Conservation (phyloP, 495 filamentous ascomycete species). For the Tuber umbilicatum region DNA sequence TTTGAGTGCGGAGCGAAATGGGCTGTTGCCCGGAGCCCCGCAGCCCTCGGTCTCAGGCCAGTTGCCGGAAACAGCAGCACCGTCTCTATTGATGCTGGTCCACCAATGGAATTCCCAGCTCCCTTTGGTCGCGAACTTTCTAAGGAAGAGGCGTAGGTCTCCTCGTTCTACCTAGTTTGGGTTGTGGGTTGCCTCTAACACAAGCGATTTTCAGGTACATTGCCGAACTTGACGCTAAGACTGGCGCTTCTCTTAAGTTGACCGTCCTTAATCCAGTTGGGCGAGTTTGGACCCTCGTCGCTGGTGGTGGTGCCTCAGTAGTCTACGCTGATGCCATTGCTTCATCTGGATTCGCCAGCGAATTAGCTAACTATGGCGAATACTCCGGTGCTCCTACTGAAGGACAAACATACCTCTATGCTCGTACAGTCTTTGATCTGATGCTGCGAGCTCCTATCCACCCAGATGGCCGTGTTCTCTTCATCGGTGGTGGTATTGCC, state of each 20-base stretch:
- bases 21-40: slow-evolving; percentile 85
- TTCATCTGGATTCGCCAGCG: slow-evolving; percentile 85
- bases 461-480: slow-evolving; percentile 92
- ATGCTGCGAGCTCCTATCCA: slow-evolving; percentile 87
- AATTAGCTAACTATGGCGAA: slow-evolving; percentile 99
- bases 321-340: slow-evolving; percentile 99
- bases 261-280: slow-evolving; percentile 88
- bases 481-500: slow-evolving; percentile 99
- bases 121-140: slow-evolving; percentile 96
- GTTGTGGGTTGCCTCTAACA: slow-evolving; percentile 12
- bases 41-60: slow-evolving; percentile 71
- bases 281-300: slow-evolving; percentile 95
- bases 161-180: background rate
- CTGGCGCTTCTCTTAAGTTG: slow-evolving; percentile 95
- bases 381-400: slow-evolving; percentile 98
- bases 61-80: slow-evolving; percentile 55
- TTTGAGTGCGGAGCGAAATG: slow-evolving; percentile 99
- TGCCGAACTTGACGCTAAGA: slow-evolving; percentile 97
- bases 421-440: slow-evolving; percentile 89
- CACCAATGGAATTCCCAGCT: slow-evolving; percentile 97
- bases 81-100: slow-evolving; percentile 91
- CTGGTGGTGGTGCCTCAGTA: slow-evolving; percentile 98
- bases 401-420: slow-evolving; percentile 98
- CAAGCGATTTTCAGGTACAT: slow-evolving; percentile 56
- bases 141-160: slow-evolving; percentile 76